Conservation (phyloP, 169 alveolate genomes). For the Ichthyophthirius multifiliis region DNA sequence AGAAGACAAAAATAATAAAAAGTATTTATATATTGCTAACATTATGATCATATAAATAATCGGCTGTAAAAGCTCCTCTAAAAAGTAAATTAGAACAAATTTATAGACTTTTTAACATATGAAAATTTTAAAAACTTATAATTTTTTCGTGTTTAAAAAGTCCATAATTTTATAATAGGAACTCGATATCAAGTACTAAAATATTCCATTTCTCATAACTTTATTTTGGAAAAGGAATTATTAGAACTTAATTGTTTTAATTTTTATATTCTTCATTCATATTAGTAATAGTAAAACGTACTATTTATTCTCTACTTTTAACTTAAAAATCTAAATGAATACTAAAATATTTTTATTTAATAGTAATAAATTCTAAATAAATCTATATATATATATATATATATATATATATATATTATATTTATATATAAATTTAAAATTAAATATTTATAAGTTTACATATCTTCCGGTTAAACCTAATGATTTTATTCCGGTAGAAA, state of each 20-base stretch:
- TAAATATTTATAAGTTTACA: slow-evolving; percentile 20
- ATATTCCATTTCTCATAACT: slow-evolving; percentile 63
- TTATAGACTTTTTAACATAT: slow-evolving; percentile 53
- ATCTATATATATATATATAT: no score
- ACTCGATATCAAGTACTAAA: slow-evolving; percentile 43
- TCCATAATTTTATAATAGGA: slow-evolving; percentile 27
- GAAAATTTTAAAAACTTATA: slow-evolving; percentile 29
- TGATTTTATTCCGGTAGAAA: slow-evolving; percentile 46
- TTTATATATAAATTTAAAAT: no score
- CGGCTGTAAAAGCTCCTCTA: no score
- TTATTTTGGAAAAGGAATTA: slow-evolving; percentile 48
- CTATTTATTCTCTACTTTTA: slow-evolving; percentile 38
- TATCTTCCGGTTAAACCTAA: slow-evolving; percentile 73
- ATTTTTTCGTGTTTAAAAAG: slow-evolving; percentile 19
- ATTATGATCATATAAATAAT: no score
- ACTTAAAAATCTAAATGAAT: slow-evolving; percentile 71
- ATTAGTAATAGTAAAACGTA: slow-evolving; percentile 73
- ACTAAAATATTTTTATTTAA: slow-evolving; percentile 64
- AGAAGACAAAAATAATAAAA: no score
- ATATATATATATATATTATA: no score
- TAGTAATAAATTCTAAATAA: slow-evolving; percentile 61
- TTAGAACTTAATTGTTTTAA: slow-evolving; percentile 37
- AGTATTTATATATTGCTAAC: no score
- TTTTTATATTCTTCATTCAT: slow-evolving; percentile 64
- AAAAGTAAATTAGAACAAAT: slow-evolving; percentile 72